These are phyloP conservation scores for Boletus edulis DNA, from an alignment of 768 basidiomycete genomes.

Conservation along the genomic window DNA sequence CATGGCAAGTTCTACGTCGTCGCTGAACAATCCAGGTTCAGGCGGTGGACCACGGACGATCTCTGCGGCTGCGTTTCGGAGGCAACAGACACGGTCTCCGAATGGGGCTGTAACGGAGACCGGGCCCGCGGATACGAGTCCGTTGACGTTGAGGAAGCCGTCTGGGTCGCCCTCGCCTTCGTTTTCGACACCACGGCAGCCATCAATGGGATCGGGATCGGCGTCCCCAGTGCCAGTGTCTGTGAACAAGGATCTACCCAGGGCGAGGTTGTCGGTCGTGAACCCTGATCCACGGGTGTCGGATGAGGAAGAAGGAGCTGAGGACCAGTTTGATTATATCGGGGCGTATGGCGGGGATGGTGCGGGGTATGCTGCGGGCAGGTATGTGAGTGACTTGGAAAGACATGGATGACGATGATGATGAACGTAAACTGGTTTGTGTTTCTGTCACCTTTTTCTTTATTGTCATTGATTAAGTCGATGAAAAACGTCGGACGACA, in stretches of 20 bases:
- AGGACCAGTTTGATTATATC: slow-evolving; percentile 53
- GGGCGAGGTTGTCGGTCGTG: slow-evolving; percentile 22
- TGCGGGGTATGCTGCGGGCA: slow-evolving; percentile 41
- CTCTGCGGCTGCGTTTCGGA: slow-evolving; percentile 71
- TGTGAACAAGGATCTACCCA: slow-evolving; percentile 2
- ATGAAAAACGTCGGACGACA: not conserved
- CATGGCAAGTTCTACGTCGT: slow-evolving; percentile 34
- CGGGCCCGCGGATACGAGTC: slow-evolving; percentile 43
- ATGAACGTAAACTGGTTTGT: not conserved
- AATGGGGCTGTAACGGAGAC: slow-evolving; percentile 21
- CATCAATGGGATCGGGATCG: slow-evolving; percentile 4
- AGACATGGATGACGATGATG: not conserved
- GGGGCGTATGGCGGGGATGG: slow-evolving; percentile 45
- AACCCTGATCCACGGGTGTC: slow-evolving; percentile 27
- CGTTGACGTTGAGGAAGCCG: slow-evolving; percentile 48
- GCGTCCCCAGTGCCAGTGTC: slow-evolving; percentile 30
- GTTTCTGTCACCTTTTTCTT: not conserved
- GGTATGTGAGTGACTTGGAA: slow-evolving; percentile 49
- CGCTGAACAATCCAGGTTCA: slow-evolving; percentile 26
- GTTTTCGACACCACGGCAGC: not conserved
- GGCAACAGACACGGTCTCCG: slow-evolving; percentile 40
- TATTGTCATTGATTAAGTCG: slow-evolving; percentile 15
- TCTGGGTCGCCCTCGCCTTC: slow-evolving; percentile 29
- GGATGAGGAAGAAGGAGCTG: slow-evolving; percentile 37
- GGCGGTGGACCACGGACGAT: slow-evolving; percentile 53